These are phyloP conservation scores for Metschnikowia santaceciliae DNA, from an alignment of 805 yeast genomes.

Conservation along the genomic window DNA sequence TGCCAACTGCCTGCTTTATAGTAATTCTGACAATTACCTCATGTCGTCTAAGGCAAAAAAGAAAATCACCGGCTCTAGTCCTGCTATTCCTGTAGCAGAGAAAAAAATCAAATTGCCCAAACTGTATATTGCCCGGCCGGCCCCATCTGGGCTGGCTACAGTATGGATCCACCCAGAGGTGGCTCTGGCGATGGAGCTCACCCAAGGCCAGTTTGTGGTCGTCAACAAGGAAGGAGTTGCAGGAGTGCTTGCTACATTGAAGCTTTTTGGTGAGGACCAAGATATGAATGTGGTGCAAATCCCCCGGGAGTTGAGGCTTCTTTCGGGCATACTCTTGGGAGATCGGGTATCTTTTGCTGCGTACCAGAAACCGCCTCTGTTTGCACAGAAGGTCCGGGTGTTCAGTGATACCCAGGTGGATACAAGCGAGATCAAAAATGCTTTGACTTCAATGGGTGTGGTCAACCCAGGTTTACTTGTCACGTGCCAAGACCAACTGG, in stretches of 20 bases:
- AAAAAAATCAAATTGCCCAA: slow-evolving; percentile 41
- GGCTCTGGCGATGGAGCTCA: slow-evolving; percentile 44
- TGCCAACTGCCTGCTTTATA: no score
- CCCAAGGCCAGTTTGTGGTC: slow-evolving; percentile 43
- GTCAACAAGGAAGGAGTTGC: slow-evolving; percentile 43
- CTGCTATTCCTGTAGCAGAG: slow-evolving; percentile 12
- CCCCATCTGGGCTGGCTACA: slow-evolving; percentile 21
- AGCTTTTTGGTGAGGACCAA: slow-evolving; percentile 31
- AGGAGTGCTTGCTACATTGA: slow-evolving; percentile 39
- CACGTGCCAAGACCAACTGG: slow-evolving; percentile 13
- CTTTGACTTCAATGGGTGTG: slow-evolving; percentile 53
- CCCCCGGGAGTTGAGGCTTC: slow-evolving; percentile 23
- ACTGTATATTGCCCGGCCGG: slow-evolving; percentile 38
- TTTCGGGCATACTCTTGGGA: slow-evolving; percentile 44
- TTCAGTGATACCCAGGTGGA: not conserved
- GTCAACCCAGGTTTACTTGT: slow-evolving; percentile 53
- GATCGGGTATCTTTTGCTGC: slow-evolving; percentile 47
- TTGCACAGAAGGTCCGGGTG: slow-evolving; percentile 12
- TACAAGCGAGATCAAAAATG: not conserved
- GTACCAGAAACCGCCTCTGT: slow-evolving; percentile 44
- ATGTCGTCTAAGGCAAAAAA: slow-evolving; percentile 24
- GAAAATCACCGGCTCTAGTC: slow-evolving; percentile 16
- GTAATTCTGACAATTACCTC: not conserved
- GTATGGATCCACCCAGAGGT: slow-evolving; percentile 42
- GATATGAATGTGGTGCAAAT: slow-evolving; percentile 30